phyloP scores from a whole-genome alignment of 805 yeast genomes.

The Myxozyma geophila region DNA sequence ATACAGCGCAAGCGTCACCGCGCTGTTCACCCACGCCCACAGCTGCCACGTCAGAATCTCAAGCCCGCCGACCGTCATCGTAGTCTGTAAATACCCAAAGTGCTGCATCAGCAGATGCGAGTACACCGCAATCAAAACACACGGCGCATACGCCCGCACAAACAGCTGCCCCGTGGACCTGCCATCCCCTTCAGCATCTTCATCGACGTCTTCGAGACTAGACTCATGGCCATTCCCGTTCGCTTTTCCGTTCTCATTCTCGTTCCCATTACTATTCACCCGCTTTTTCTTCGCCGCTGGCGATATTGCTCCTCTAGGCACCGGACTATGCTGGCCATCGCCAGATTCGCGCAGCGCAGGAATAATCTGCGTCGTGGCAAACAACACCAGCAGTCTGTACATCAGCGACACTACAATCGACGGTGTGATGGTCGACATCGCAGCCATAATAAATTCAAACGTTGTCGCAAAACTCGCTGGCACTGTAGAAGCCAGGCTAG shows the following conservation, averaged over 20 bases:
- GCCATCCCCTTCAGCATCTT: conserved; percentile 15
- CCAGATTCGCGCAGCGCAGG: conserved; percentile 60
- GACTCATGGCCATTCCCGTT: not conserved
- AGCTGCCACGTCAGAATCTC: conserved; percentile 71
- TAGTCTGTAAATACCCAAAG: conserved; percentile 66
- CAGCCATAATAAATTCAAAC: conserved; percentile 53
- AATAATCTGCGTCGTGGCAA: conserved; percentile 89
- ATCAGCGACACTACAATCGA: conserved; percentile 81
- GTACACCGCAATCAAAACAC: conserved; percentile 91
- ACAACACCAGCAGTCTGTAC: conserved; percentile 81
- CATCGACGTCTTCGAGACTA: not conserved
- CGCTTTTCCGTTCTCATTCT: not conserved
- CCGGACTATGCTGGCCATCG: not conserved
- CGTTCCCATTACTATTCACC: conserved; percentile 5
- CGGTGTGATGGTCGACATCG: conserved; percentile 69
- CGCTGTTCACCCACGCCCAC: conserved; percentile 96
- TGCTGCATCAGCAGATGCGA: conserved; percentile 92
- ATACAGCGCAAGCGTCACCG: conserved; percentile 76
- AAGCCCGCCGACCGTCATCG: conserved; percentile 64
- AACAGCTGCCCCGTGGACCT: conserved; percentile 9
- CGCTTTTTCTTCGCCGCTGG: not conserved
- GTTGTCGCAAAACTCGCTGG: conserved; percentile 50
- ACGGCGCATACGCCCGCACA: conserved; percentile 75
- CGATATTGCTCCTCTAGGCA: conserved; percentile 3
- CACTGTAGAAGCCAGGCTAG: conserved; percentile 47